Evolutionary conservation across 192 early-diverging fungal genomes (phyloP), one percentile per base, ranked within the genome.

Genomic region (Chytriomyces sp.): DNA sequence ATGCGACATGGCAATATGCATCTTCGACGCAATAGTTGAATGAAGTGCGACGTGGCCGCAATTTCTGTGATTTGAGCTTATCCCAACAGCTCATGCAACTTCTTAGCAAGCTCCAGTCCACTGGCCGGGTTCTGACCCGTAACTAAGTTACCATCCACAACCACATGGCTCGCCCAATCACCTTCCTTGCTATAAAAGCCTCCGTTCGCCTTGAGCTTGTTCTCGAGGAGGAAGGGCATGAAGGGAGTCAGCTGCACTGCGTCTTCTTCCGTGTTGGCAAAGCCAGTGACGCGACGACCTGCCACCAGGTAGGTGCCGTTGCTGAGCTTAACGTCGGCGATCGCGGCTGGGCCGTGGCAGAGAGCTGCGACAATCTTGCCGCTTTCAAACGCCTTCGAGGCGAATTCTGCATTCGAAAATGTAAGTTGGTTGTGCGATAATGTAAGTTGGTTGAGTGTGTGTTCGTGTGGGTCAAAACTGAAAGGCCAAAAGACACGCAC

Each of bases 221-320:
- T 41, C 60, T 71, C 75, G 19, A 70, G 39, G 39, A 62, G 36
- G 33, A 36, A 54, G 31, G 26, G 84, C 81, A 55, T 77, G 77
- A 59, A 78, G 58, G 49, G 75, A 69, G 57, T 82, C 75, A 33
- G 83, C 3, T 83, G 72, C 10, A 88, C 62, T 31, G 73, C 59
- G 8, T 81, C 78, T 60, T 93, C 92, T 58, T 91, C 92, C 53
- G 73, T 70, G 65, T 89, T 86, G 17, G 89, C 82, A 72, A 93
- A 93, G 17, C 89, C 91, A 0, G 92, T 93, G 19, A 93, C 85
- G 1, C 75, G 80, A 57, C 84, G 90, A 30, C 89, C 90, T 32
- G 78, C 71, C 31, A 91, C 75, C 39, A 93, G 71, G 5, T 81
- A 80, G 28, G 81, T 82, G 3, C 90, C 91, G 60, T 84, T 75